Evolutionary conservation across 2,329 filamentous ascomycete species (phyloP).

Genomic region (Aspergillus sp.): DNA sequence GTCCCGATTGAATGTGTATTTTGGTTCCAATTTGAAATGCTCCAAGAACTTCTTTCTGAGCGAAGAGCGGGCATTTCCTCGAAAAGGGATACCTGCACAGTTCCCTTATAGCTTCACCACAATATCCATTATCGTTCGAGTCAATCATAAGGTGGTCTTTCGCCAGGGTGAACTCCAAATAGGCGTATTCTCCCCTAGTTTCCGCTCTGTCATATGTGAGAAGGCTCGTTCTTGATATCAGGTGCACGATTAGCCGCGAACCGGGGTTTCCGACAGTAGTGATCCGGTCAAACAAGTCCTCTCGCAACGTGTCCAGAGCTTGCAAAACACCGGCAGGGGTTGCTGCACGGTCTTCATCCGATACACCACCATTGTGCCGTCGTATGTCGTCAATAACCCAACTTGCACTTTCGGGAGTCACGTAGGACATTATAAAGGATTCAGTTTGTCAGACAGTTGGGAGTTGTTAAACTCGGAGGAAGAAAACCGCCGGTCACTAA

Average conservation of each 20-base stretch:
- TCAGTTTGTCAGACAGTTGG: too few species aligned
- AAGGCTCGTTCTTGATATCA: background rate
- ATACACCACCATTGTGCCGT: too few species aligned
- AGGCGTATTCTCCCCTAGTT: background rate
- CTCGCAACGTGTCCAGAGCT: background rate
- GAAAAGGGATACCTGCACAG: background rate
- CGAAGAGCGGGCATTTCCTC: background rate
- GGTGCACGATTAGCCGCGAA: too few species aligned
- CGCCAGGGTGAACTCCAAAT: background rate
- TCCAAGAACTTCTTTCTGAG: background rate
- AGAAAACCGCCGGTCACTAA: too few species aligned
- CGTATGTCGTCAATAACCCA: too few species aligned
- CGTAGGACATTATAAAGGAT: too few species aligned
- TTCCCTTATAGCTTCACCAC: constrained; percentile 1
- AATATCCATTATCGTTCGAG: constrained; percentile 4
- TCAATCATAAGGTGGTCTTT: background rate
- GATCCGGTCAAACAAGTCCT: background rate
- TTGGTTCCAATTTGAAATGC: background rate
- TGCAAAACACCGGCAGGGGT: background rate
- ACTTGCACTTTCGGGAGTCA: too few species aligned
- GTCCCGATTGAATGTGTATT: constrained; percentile 6
- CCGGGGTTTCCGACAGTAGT: background rate
- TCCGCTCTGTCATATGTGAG: background rate
- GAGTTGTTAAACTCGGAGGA: too few species aligned
- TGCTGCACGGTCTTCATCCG: background rate